phyloP scores from a whole-genome alignment of 176 grass and related monocot genomes.

The Oryza glumipatula region DNA sequence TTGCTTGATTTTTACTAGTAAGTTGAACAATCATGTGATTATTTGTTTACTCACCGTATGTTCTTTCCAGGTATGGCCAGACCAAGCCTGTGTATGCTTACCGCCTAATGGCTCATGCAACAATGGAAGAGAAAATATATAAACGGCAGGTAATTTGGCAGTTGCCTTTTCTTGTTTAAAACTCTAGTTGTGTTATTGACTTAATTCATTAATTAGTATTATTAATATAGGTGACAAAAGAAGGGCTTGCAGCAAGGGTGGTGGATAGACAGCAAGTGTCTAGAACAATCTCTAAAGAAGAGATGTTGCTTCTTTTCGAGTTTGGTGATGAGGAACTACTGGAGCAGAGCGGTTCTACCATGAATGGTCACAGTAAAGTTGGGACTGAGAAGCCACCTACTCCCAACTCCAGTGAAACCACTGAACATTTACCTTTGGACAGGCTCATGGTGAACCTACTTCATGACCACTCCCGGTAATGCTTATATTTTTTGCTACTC shows the following conservation, averaged over 20 bases:
- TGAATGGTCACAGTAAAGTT: conserved; percentile 34
- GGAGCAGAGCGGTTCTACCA: conserved; percentile 44
- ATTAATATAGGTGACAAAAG: conserved; percentile 89
- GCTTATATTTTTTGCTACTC: conserved; percentile 18
- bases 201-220: background rate
- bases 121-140: conserved; percentile 99
- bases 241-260: conserved; percentile 97
- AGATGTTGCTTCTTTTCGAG: conserved; percentile 95
- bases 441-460: conserved; percentile 79
- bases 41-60: conserved; percentile 20
- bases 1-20: conserved; percentile 3
- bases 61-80: conserved; percentile 85
- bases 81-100: conserved; percentile 92
- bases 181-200: conserved; percentile 18
- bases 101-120: conserved; percentile 88
- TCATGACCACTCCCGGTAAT: conserved; percentile 73
- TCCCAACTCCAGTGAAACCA: conserved; percentile 34
- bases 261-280: conserved; percentile 95
- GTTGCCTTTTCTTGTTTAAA: conserved; percentile 14
- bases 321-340: conserved; percentile 89
- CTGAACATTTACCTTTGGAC: conserved; percentile 55
- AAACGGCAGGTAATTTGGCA: conserved; percentile 80
- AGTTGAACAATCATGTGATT: conserved; percentile 31
- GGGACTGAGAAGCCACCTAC: conserved; percentile 38
- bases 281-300: conserved; percentile 99